Evolutionary conservation across 129 eudicot species (phyloP).

Genomic region (Escallonia rubra): DNA sequence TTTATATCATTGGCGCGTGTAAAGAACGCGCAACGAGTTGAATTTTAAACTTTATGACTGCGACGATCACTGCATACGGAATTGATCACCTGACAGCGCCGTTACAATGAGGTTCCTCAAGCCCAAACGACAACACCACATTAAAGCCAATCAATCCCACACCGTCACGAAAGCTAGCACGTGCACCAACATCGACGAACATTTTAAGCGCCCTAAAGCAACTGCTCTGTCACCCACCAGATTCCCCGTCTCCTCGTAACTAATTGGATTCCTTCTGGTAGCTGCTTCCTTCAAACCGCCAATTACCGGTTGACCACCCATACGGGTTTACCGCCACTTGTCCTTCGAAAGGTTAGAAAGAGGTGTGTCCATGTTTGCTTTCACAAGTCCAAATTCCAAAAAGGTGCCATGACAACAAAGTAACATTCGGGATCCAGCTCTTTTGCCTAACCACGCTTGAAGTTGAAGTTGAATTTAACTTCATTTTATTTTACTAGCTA

Average conservation of each 20-base stretch:
- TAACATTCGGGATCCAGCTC: too few relatives aligned
- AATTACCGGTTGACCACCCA: background rate
- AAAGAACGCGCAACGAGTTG: background rate
- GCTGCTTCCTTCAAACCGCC: background rate
- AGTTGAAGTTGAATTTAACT: too few relatives aligned
- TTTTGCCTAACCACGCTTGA: too few relatives aligned
- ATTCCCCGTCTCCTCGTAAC: background rate
- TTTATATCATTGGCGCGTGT: background rate
- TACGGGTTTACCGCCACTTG: background rate
- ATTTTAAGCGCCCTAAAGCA: background rate
- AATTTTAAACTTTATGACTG: background rate
- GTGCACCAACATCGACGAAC: conserved; percentile 1
- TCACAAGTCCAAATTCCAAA: too few relatives aligned
- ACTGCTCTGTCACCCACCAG: background rate
- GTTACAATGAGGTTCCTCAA: background rate
- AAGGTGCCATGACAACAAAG: background rate
- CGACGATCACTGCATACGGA: background rate
- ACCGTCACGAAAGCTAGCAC: conserved; percentile 2
- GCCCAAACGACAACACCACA: conserved; percentile 4
- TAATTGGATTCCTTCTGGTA: background rate
- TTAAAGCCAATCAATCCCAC: background rate
- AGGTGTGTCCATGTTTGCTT: background rate
- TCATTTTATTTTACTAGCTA: too few relatives aligned
- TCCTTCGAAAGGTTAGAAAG: background rate
- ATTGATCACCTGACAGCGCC: conserved; percentile 11